Conservation (phyloP, 805 yeast species). For the Vanderwaltozyma yarrowii region DNA sequence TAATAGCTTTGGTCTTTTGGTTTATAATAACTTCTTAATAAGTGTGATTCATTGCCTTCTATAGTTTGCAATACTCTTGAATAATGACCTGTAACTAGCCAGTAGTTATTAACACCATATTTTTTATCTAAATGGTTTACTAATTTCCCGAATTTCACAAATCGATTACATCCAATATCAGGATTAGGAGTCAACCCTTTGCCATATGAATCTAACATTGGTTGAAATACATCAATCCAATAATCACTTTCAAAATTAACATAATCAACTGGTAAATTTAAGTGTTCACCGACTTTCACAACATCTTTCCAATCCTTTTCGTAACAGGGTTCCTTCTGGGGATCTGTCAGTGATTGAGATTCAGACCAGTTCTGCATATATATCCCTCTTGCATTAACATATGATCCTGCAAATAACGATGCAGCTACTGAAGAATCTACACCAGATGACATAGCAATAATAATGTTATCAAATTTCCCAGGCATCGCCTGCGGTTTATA, state of each 20-base stretch:
- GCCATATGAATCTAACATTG: constrained; percentile 70
- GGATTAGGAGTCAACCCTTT: constrained; percentile 88
- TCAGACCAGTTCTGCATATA: constrained; percentile 92
- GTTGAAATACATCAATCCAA: constrained; percentile 87
- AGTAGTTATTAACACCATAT: constrained; percentile 42
- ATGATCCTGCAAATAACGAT: constrained; percentile 45
- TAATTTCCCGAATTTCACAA: constrained; percentile 80
- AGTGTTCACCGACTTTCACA: constrained; percentile 44
- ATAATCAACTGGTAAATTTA: constrained; percentile 61
- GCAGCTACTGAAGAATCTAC: constrained; percentile 93
- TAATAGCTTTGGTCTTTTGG: constrained; percentile 88
- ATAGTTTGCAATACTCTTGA: constrained; percentile 37
- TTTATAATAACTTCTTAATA: constrained; percentile 47
- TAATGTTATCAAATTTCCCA: constrained; percentile 42
- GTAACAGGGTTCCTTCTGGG: constrained; percentile 47
- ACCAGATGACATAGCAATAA: constrained; percentile 93
- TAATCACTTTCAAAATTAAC: constrained; percentile 84
- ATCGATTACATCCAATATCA: constrained; percentile 77
- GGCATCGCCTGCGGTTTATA: constrained; percentile 31
- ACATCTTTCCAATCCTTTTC: constrained; percentile 90
- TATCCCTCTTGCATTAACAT: constrained; percentile 60
- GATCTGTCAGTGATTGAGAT: constrained; percentile 18
- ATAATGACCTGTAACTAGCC: constrained; percentile 89
- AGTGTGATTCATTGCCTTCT: constrained; percentile 29
- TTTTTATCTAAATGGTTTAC: constrained; percentile 40